Evolutionary conservation across 768 basidiomycete species (phyloP).

Genomic region (Neoboletus magnificus): DNA sequence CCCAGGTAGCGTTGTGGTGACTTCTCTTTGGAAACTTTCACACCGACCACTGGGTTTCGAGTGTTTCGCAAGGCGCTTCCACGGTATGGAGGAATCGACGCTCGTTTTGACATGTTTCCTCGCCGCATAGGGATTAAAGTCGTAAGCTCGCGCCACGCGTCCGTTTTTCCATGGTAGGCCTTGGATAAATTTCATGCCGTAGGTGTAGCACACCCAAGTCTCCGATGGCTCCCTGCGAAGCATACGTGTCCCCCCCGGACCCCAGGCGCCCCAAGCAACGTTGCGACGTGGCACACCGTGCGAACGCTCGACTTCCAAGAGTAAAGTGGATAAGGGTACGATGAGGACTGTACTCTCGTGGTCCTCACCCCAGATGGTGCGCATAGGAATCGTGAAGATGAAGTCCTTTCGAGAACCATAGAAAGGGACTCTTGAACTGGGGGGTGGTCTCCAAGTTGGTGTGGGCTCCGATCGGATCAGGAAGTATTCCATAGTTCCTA

Average conservation of each 20-base stretch:
- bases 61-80: slow-evolving; percentile 17
- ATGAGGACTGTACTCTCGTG: slow-evolving; percentile 25
- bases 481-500: slow-evolving; percentile 16
- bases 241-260: slow-evolving; percentile 30
- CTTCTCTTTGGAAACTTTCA: slow-evolving; percentile 19
- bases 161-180: slow-evolving; percentile 21
- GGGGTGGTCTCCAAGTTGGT: slow-evolving; percentile 23
- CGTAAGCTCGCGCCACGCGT: slow-evolving; percentile 26
- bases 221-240: slow-evolving; percentile 26
- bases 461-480: slow-evolving; percentile 34
- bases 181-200: slow-evolving; percentile 34
- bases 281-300: not conserved
- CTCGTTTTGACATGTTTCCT: slow-evolving; percentile 13
- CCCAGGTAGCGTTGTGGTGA: slow-evolving; percentile 30
- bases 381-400: slow-evolving; percentile 32
- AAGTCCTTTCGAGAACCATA: slow-evolving; percentile 25
- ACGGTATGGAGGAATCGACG: slow-evolving; percentile 3
- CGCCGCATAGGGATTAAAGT: slow-evolving; percentile 32
- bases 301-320: slow-evolving; percentile 21
- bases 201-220: slow-evolving; percentile 35
- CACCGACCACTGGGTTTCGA: slow-evolving; percentile 7
- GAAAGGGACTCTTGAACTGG: slow-evolving; percentile 17
- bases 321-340: slow-evolving; percentile 31
- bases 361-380: slow-evolving; percentile 2
- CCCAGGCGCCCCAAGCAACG: slow-evolving; percentile 33